Evolutionary conservation across 2,329 filamentous ascomycete species (phyloP), one percentile per base, ranked within the genome.

Genomic region (Pyricularia grisea): DNA sequence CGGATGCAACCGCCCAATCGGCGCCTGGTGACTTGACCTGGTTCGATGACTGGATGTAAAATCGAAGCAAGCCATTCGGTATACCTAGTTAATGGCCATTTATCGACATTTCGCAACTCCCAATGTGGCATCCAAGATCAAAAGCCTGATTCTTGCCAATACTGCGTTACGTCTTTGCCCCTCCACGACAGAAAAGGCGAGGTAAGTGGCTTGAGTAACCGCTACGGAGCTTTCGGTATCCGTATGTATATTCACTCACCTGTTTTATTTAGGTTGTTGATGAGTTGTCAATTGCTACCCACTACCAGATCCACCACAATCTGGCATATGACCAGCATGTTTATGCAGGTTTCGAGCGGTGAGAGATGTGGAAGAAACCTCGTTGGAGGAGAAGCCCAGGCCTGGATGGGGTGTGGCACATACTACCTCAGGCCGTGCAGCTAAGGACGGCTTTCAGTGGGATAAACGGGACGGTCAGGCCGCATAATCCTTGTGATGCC

Each of bases 381-480:
- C 58, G 58, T 61, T 61, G 58, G 58, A 61, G 58, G 58, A 61
- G 58, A 23, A 12, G 1, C 12, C 23, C 58, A 61, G 25, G 58
- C 14, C 58, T 12, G 10, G 58, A 25, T 23, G n/a, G 58, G n/a
- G 58, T 61, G 58, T 61, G 58, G 58, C 58, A 61, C 58, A 61
- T 27, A 36, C 9, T 20, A 30, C n/a, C 30, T 2, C 11, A 36
- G 10, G 36, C 20, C n/a, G 20, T 30, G 25, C 61, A 63, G 28
- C 11, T 33, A n/a, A 31, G 33, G 28, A 66, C 31, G 17, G 64
- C 25, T n/a, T 33, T 33, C 64, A 33, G 64, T 66, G 64, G 25
- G 64, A 66, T 28, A 66, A 66, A 33, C 64, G 30, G 64, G 64
- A 66, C 64, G 60, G 60, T 30, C 60, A 64, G 60, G 60, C 60